Conservation (phyloP, 352 stramenopile genomes). For the Pythium inflatum region DNA sequence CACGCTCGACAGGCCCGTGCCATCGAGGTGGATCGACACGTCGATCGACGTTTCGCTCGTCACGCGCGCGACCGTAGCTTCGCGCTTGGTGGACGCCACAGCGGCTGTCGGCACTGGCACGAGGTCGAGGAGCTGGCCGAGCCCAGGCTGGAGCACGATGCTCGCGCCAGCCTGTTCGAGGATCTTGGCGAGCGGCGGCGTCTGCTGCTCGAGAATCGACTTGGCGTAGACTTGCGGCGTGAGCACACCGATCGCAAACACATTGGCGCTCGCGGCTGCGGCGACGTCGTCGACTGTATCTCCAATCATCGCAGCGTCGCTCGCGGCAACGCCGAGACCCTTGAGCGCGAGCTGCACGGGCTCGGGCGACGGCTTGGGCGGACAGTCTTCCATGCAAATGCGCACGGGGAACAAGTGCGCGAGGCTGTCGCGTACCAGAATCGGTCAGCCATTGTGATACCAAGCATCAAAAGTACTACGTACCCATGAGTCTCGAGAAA, state of each 20-base stretch:
- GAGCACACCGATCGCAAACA: constrained; percentile 80
- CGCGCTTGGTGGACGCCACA: constrained; percentile 7
- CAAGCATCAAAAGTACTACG: too few relatives aligned
- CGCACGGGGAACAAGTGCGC: constrained; percentile 86
- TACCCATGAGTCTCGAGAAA: constrained; percentile 89
- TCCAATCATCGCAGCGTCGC: constrained; percentile 91
- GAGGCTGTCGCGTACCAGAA: too few relatives aligned
- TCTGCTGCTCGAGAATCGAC: constrained; percentile 65
- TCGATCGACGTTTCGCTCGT: constrained; percentile 96
- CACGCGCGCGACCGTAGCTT: constrained; percentile 62
- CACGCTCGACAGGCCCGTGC: constrained; percentile 84
- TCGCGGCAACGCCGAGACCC: constrained; percentile 72
- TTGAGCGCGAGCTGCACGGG: constrained; percentile 87
- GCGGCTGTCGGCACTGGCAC: constrained; percentile 38
- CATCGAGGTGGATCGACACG: constrained; percentile 87
- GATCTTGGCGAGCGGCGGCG: constrained; percentile 47
- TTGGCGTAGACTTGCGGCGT: constrained; percentile 87
- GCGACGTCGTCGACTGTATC: constrained; percentile 97
- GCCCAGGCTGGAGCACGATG: constrained; percentile 69
- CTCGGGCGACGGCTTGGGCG: constrained; percentile 93
- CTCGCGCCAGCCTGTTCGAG: constrained; percentile 65
- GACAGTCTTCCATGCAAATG: constrained; percentile 97
- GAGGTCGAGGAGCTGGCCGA: constrained; percentile 84
- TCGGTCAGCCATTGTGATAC: too few relatives aligned
- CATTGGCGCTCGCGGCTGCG: constrained; percentile 77